Base-by-base conservation (phyloP, 257 asterid genomes). In the Solanum phureja region DNA sequence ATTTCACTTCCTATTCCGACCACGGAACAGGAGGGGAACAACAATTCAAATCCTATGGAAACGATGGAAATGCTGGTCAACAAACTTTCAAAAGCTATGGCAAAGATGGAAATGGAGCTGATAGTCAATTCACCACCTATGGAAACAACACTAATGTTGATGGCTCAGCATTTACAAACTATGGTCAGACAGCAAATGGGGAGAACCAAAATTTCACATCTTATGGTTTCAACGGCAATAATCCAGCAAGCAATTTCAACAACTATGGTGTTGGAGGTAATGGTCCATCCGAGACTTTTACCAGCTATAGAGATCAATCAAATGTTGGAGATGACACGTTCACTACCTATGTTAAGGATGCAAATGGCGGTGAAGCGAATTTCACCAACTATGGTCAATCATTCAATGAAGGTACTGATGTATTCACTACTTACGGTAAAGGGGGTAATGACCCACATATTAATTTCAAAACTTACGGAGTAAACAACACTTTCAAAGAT, bases 1-100 rank as follows among this genome's bases (percentile, higher is more conserved):
- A 87, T 89, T 56, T 96, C 94, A 88, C 95, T 8, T 86, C 98
- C 64, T 96, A 95, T 85, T 93, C 99, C 69, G 95, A 94, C 88
- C 35, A 37, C 73, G 85, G 88, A 87, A 92, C 92, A 29, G 97
- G 93, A 60, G 93, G 98, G 29, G 40, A 79, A 3, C 98, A 95
- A 8, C 23, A 89, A 0, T 95, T 96, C 92, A 66, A 85, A 2
- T 1, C 24, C 2, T 96, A 96, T 89, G 37, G 91, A 71, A 2
- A 68, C 0, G 77, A 89, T 0, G 93, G 95, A 31, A 96, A 94
- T 77, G 88, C 96, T 86, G 99, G 98, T n/a, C 91, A 89, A 86
- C 85, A 94, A 88, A 42, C 37, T 0, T 96, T 96, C 90, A 85
- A 90, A 71, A 94, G 90, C 92, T 96, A 96, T 87, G 98, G 96